Evolutionary conservation across 2,329 filamentous ascomycete genomes (phyloP).

Genomic region (Akanthomyces uredinophilus): DNA sequence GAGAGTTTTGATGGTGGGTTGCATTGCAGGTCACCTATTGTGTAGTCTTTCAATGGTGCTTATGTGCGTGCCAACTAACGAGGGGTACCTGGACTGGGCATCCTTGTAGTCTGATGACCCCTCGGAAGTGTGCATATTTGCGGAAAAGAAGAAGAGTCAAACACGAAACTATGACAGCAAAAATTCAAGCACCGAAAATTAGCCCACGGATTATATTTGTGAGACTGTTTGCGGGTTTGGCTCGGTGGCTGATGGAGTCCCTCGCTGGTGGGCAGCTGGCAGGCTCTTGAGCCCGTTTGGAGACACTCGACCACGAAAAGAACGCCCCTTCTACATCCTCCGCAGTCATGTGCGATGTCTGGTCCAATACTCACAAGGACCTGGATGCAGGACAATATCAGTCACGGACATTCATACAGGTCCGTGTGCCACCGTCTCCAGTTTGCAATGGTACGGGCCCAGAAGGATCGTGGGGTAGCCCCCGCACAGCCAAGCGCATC

Average conservation of each 20-base stretch:
- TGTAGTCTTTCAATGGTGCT: background rate
- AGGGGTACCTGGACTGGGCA: background rate
- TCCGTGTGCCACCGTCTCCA: background rate
- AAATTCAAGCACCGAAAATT: background rate
- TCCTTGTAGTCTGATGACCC: too few species aligned
- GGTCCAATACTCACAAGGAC: background rate
- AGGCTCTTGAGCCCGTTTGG: background rate
- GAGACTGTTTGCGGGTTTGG: too few species aligned
- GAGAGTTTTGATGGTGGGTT: background rate
- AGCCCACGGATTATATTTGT: too few species aligned
- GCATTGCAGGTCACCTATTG: background rate
- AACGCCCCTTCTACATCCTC: too few species aligned
- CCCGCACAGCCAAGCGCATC: too few species aligned
- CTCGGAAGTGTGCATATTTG: too few species aligned
- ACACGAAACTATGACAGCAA: background rate
- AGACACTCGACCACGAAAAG: background rate
- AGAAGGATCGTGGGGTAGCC: background rate
- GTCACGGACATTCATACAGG: background rate
- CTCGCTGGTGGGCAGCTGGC: background rate
- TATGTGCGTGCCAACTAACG: background rate
- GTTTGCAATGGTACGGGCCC: background rate
- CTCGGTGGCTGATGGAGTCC: background rate
- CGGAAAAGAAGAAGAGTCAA: too few species aligned
- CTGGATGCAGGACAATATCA: background rate
- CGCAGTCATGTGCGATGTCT: background rate